Conservation (phyloP, 2,329 filamentous ascomycete genomes). For the Zalaria obscura region DNA sequence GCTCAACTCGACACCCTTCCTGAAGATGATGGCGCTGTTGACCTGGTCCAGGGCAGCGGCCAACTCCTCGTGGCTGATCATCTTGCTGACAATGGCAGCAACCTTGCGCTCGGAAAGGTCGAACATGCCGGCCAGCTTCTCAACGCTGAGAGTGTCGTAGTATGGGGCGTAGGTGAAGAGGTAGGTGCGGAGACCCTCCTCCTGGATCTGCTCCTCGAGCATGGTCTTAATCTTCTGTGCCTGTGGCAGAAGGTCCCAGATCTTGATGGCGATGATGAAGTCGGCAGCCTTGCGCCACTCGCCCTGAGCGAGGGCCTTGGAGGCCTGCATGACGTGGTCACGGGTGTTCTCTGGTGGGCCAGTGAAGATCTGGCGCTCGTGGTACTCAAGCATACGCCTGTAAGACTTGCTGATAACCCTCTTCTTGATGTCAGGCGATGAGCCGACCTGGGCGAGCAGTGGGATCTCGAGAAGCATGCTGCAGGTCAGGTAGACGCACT, state of each 20-base stretch:
- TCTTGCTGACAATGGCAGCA: slow-evolving; percentile 89
- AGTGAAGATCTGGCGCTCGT: slow-evolving; percentile 98
- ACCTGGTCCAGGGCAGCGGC: slow-evolving; percentile 94
- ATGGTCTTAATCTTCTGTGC: slow-evolving; percentile 88
- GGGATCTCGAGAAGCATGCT: slow-evolving; percentile 99
- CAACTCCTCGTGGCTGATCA: slow-evolving; percentile 98
- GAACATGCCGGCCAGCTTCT: slow-evolving; percentile 84
- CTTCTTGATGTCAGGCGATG: slow-evolving; percentile 93
- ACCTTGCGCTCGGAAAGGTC: slow-evolving; percentile 86
- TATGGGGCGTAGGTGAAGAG: slow-evolving; percentile 99
- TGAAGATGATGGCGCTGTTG: slow-evolving; percentile 94
- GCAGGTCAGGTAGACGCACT: slow-evolving; percentile 97
- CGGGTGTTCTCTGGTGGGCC: slow-evolving; percentile 97
- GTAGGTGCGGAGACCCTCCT: slow-evolving; percentile 94
- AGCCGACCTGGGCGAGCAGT: slow-evolving; percentile 89
- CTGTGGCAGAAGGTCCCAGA: slow-evolving; percentile 95
- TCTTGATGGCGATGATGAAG: slow-evolving; percentile 97
- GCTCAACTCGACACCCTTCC: slow-evolving; percentile 96
- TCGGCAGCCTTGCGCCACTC: slow-evolving; percentile 96
- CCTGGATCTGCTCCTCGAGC: slow-evolving; percentile 96
- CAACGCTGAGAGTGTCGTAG: slow-evolving; percentile 88
- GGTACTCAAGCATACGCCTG: slow-evolving; percentile 97
- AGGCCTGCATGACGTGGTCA: slow-evolving; percentile 98
- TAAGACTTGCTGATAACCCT: slow-evolving; percentile 98
- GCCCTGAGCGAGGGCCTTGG: slow-evolving; percentile 87